Conservation (phyloP, 306 rosid species). For the Biancaea sappan region DNA sequence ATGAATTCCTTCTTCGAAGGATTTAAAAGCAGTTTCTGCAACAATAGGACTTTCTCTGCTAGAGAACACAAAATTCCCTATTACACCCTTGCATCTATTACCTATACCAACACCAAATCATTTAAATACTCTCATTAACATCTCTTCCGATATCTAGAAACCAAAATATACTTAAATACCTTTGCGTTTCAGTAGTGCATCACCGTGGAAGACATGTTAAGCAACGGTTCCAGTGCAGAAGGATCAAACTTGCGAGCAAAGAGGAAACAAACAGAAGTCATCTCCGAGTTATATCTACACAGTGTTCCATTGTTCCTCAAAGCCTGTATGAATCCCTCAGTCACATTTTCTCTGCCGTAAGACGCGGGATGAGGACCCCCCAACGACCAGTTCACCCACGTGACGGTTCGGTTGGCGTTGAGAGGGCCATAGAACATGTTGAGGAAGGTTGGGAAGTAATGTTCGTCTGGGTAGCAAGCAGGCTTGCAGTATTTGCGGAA, state of each 20-base stretch:
- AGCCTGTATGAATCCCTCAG: slow-evolving; percentile 57
- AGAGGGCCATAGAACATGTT: slow-evolving; percentile 76
- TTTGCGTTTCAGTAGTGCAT: slow-evolving; percentile 59
- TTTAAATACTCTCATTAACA: slow-evolving; percentile 7
- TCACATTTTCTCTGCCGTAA: slow-evolving; percentile 54
- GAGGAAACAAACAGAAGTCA: slow-evolving; percentile 76
- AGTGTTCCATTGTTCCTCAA: slow-evolving; percentile 66
- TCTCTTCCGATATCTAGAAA: slow-evolving; percentile 40
- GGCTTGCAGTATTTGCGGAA: slow-evolving; percentile 83
- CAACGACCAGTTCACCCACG: slow-evolving; percentile 92
- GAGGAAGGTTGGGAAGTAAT: slow-evolving; percentile 80
- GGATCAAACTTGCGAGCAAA: slow-evolving; percentile 89
- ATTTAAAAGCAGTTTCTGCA: slow-evolving; percentile 35
- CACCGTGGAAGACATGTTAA: slow-evolving; percentile 56
- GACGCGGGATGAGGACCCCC: slow-evolving; percentile 92
- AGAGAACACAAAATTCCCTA: slow-evolving; percentile 37
- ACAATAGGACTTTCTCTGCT: slow-evolving; percentile 26
- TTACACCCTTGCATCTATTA: slow-evolving; percentile 42
- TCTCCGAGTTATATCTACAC: slow-evolving; percentile 74
- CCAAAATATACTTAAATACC: not conserved
- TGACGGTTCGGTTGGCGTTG: slow-evolving; percentile 81
- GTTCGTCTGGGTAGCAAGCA: slow-evolving; percentile 95
- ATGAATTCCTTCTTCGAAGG: slow-evolving; percentile 42
- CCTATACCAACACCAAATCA: slow-evolving; percentile 33
- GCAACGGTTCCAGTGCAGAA: slow-evolving; percentile 68